phyloP scores from a whole-genome alignment of 345 rosid species.

The Aquilaria malaccensis region DNA sequence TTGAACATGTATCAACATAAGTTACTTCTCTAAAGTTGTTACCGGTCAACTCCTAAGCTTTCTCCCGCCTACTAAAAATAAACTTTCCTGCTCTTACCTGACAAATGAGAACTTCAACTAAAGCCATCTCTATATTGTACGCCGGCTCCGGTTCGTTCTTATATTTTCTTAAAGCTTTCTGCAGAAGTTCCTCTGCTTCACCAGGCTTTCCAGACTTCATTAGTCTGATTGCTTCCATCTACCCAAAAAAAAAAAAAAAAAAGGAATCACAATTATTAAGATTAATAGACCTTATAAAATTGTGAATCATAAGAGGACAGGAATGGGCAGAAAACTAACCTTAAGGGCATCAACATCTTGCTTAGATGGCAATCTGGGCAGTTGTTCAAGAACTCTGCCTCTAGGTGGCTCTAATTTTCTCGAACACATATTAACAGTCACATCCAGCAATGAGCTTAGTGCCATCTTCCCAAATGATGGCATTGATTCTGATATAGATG shows the following conservation, averaged over 20 bases:
- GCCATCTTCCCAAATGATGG: constrained; percentile 27
- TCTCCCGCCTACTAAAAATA: not conserved
- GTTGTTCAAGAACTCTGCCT: constrained; percentile 12
- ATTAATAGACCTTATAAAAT: not conserved
- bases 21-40: too few species aligned
- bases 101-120: constrained; percentile 51
- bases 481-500: not conserved
- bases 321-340: constrained; percentile 19
- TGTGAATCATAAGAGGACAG: not conserved
- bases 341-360: constrained; percentile 34
- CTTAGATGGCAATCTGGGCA: constrained; percentile 35
- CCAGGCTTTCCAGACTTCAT: constrained; percentile 44
- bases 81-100: constrained; percentile 23
- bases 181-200: constrained; percentile 31
- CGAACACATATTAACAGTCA: constrained; percentile 36
- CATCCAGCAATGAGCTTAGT: constrained; percentile 49
- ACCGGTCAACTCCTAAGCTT: too few species aligned
- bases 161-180: constrained; percentile 22
- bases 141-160: constrained; percentile 38
- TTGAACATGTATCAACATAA: too few species aligned
- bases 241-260: constrained; percentile 3
- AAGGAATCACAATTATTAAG: not conserved
- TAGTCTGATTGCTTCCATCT: constrained; percentile 46
- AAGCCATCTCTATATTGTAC: constrained; percentile 44
- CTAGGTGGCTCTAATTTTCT: constrained; percentile 12